A percentile compares a stretch with the other conserved stretches of the same genome.
phyloP scores from a whole-genome alignment of 2,329 filamentous ascomycete species.

The Neopestalotiopsis clavispora region DNA sequence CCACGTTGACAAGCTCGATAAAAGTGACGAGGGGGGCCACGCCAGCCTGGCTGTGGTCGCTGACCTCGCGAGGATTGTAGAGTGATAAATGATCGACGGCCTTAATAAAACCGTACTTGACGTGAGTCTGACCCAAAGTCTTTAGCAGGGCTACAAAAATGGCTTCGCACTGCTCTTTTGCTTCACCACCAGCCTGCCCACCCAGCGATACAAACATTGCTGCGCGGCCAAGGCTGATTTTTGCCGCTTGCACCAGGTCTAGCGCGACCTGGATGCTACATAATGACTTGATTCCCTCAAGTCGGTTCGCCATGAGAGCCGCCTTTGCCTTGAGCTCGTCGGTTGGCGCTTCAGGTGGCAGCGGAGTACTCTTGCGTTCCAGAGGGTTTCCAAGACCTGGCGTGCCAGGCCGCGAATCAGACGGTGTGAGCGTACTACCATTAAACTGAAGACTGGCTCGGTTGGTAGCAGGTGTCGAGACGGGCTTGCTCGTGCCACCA shows the following conservation, averaged over 20 bases:
- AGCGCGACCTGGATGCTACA: slow-evolving; percentile 97
- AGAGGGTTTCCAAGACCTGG: slow-evolving; percentile 44
- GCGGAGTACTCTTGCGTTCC: slow-evolving; percentile 46
- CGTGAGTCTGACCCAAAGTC: slow-evolving; percentile 83
- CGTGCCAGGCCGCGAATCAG: slow-evolving; percentile 54
- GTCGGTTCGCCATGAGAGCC: slow-evolving; percentile 92
- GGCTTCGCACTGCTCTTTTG: slow-evolving; percentile 83
- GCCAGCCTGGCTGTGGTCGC: slow-evolving; percentile 70
- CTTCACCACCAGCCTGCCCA: slow-evolving; percentile 80
- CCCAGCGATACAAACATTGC: slow-evolving; percentile 82
- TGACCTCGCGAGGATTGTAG: slow-evolving; percentile 88
- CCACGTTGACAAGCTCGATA: slow-evolving; percentile 95
- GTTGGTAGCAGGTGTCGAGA: slow-evolving; percentile 33
- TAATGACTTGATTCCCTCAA: slow-evolving; percentile 92
- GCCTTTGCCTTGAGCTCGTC: slow-evolving; percentile 95
- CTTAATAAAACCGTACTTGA: slow-evolving; percentile 92
- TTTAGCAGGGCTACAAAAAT: slow-evolving; percentile 88
- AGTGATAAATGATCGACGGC: slow-evolving; percentile 88
- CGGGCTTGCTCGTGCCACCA: slow-evolving; percentile 44
- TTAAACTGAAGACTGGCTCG: slow-evolving; percentile 31
- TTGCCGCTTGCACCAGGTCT: slow-evolving; percentile 85
- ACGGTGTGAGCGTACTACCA: slow-evolving; percentile 34
- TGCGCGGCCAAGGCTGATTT: slow-evolving; percentile 83
- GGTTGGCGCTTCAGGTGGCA: slow-evolving; percentile 74
- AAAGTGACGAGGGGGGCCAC: slow-evolving; percentile 95